Base-by-base conservation (phyloP, 306 rosid species). In the Purshia tridentata region DNA sequence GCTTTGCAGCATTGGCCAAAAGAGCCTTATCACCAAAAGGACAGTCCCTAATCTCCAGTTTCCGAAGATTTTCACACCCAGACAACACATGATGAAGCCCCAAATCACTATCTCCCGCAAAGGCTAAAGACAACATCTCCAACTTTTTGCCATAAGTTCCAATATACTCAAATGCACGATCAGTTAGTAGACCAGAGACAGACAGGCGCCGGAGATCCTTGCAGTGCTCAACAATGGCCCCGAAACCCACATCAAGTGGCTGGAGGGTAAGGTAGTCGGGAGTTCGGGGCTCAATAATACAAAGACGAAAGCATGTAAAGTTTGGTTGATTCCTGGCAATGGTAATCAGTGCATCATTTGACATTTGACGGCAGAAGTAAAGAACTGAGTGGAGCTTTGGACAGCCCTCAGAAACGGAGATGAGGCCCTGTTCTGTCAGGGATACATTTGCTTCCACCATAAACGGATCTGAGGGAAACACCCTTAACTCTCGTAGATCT, bases 1-100 rank as follows among this genome's bases (percentile, higher is more conserved):
- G 95, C 93, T 94, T 94, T 67, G 93, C 97, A 86, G 98, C 99
- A 77, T 94, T 94, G 69, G 96, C 98, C 84, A 94, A 86, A 69
- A 94, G 99, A 73, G 99, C 96, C 78, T 94, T 91, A 64, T 94
- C 98, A 52, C 99, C 97, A 81, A 94, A 94, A 48, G 99, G 99
- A 78, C 97, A 94, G 83, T 94, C 99, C 85, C 98, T 89, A 69
- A 94, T 92, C 90, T 94, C 99, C 84, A 94, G 86, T 83, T 94
- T 94, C 85, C 92, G 82, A 65, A 94, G 99, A 78, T 85, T 94
- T 49, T 94, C 97, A 50, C 99, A 94, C 69, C 99, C 99, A 54
- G 98, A 90, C 66, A 94, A 72, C 69, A 94, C 79, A 8, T 91
- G 90, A 82, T 94, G 96, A 76, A 94, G 99, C 69, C 96, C 99